These are phyloP conservation scores for Grigorovia humatica DNA, from an alignment of 805 yeast genomes.

Conservation along the genomic window DNA sequence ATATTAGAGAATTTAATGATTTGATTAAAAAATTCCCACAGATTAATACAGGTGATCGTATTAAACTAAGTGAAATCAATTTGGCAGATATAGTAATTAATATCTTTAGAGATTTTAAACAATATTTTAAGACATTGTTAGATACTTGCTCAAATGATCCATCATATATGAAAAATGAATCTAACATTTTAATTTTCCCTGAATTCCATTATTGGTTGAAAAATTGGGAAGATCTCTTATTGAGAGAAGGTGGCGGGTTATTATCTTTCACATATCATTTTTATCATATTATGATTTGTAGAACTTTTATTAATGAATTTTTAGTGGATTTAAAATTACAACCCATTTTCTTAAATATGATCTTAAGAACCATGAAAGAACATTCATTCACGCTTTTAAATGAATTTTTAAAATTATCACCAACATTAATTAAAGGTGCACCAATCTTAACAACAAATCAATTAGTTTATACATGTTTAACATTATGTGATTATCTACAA, in stretches of 20 bases:
- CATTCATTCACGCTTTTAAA: constrained; percentile 38
- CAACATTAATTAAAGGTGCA: constrained; percentile 42
- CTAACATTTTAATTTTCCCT: constrained; percentile 13
- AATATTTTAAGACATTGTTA: constrained; percentile 12
- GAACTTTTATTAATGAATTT: constrained; percentile 27
- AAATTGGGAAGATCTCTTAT: constrained; percentile 36
- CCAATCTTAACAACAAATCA: constrained; percentile 44
- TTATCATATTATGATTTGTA: constrained; percentile 35
- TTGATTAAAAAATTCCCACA: constrained; percentile 39
- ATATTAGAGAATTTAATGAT: constrained; percentile 31
- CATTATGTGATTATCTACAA: constrained; percentile 39
- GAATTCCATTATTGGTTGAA: constrained; percentile 38
- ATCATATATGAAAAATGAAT: constrained; percentile 1
- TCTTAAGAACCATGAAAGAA: constrained; percentile 34
- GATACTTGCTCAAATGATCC: background rate
- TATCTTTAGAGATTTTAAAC: constrained; percentile 21
- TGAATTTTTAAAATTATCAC: constrained; percentile 35
- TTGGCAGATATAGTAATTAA: constrained; percentile 28
- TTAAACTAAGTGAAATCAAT: constrained; percentile 42
- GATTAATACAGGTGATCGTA: constrained; percentile 44
- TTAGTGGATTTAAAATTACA: constrained; percentile 15
- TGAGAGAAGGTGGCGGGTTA: constrained; percentile 40
- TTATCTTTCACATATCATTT: constrained; percentile 40
- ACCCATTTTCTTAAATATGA: constrained; percentile 21
- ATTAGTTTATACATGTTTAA: constrained; percentile 44